These are phyloP conservation scores for Sphagnum contortum DNA, from an alignment of 225 moss, liverwort and hornwort species.

Conservation along the genomic window DNA sequence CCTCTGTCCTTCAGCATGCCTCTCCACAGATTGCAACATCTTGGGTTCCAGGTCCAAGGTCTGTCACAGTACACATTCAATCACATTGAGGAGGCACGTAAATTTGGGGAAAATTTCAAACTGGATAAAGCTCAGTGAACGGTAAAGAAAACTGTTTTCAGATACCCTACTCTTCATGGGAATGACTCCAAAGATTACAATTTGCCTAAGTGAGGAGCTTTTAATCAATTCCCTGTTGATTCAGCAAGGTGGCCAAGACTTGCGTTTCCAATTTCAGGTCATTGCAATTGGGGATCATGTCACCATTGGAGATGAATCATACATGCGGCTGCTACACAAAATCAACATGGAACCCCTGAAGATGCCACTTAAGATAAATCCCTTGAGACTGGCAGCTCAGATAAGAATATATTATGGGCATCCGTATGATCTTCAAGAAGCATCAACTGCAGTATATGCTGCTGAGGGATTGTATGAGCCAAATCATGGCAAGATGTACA, in stretches of 20 bases:
- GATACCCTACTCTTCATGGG: constrained; percentile 30
- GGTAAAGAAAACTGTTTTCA: constrained; percentile 18
- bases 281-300: constrained; percentile 4
- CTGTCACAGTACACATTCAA: constrained; percentile 24
- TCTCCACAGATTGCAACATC: constrained; percentile 10
- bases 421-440: not conserved
- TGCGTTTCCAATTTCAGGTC: not conserved
- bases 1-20: constrained; percentile 23
- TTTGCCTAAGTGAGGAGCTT: constrained; percentile 4
- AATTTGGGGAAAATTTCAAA: constrained; percentile 16
- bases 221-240: not conserved
- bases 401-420: not conserved
- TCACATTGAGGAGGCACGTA: constrained; percentile 16
- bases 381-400: constrained; percentile 3
- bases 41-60: not conserved
- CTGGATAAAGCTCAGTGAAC: constrained; percentile 2
- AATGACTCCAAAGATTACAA: constrained; percentile 8
- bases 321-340: not conserved
- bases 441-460: not conserved
- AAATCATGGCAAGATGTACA: constrained; percentile 38
- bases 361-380: not conserved
- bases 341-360: too few species aligned
- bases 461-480: constrained; percentile 40
- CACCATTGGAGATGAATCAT: not conserved
- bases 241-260: not conserved